A percentile compares a stretch with the other conserved stretches of the same genome.
Conservation (phyloP, 495 filamentous ascomycete species). For the Penicillium canariense region DNA sequence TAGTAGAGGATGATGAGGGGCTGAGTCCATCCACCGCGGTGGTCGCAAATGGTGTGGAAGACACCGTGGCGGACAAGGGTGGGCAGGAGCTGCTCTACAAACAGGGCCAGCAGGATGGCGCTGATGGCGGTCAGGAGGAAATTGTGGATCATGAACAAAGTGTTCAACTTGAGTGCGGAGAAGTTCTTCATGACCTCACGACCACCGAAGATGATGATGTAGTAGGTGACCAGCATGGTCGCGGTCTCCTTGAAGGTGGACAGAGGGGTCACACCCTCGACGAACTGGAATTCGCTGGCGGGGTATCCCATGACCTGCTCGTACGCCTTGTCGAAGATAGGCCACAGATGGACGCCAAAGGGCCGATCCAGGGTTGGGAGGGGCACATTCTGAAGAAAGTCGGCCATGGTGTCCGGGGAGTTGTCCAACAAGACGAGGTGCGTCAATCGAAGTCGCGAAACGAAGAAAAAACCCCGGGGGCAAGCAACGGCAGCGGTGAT, state of each 20-base stretch:
- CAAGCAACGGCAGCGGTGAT: too few species aligned
- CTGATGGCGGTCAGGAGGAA: constrained; percentile 62
- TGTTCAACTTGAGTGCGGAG: constrained; percentile 57
- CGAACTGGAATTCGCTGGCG: constrained; percentile 59
- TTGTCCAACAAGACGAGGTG: background rate
- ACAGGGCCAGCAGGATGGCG: constrained; percentile 58
- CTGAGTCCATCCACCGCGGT: constrained; percentile 65
- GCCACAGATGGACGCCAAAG: constrained; percentile 91
- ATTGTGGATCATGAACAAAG: constrained; percentile 70
- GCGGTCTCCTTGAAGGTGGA: constrained; percentile 58
- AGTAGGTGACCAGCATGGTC: constrained; percentile 59
- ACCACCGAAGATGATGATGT: constrained; percentile 64
- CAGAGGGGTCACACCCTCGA: constrained; percentile 56
- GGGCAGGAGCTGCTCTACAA: constrained; percentile 63
- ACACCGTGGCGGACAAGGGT: constrained; percentile 56
- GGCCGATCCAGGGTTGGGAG: constrained; percentile 83
- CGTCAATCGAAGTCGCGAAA: background rate
- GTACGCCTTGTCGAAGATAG: constrained; percentile 85
- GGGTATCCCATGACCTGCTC: constrained; percentile 66
- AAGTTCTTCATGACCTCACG: constrained; percentile 64
- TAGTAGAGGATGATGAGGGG: constrained; percentile 67
- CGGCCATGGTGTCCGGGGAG: constrained; percentile 33
- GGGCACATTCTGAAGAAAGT: constrained; percentile 63
- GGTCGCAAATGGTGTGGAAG: constrained; percentile 64
- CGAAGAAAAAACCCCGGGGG: background rate